phyloP scores from a whole-genome alignment of 2,329 filamentous ascomycete genomes.

The Phyllosticta ampelicida region DNA sequence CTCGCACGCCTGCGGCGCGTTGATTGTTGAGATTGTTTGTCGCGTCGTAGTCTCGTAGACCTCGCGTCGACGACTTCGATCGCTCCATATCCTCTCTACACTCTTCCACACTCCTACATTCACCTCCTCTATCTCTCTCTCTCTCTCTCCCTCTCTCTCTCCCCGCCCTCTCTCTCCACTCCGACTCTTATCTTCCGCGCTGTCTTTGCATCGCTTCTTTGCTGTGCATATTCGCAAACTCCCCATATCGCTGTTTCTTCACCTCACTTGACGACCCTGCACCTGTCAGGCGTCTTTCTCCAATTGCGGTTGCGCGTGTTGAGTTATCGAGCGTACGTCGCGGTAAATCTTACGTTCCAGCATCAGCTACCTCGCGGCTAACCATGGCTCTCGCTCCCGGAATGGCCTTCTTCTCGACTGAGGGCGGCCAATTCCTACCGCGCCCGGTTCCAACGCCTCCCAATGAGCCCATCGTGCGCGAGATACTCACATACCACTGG shows the following conservation, averaged over 20 bases:
- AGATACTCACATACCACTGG: slow-evolving; percentile 14
- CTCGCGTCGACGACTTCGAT: not conserved
- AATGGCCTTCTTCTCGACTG: slow-evolving; percentile 7
- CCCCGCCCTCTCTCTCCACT: not conserved
- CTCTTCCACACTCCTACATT: not conserved
- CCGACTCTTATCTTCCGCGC: not conserved
- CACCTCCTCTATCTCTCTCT: too few relatives aligned
- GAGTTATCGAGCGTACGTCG: not conserved
- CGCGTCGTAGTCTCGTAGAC: not conserved
- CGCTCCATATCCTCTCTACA: not conserved
- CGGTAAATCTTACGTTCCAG: not conserved
- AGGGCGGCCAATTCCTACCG: not conserved
- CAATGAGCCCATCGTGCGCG: slow-evolving; percentile 17
- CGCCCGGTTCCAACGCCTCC: slow-evolving; percentile 11
- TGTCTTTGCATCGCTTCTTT: not conserved
- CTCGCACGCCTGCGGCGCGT: not conserved
- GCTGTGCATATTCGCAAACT: not conserved
- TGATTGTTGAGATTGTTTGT: not conserved
- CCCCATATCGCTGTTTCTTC: not conserved
- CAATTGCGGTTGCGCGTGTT: not conserved
- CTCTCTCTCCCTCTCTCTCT: too few relatives aligned
- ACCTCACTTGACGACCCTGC: not conserved
- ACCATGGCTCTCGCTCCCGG: not conserved
- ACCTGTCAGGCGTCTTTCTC: not conserved
- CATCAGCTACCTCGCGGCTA: not conserved